Conservation (phyloP, 345 rosid species). For the Syzygium aqueum region DNA sequence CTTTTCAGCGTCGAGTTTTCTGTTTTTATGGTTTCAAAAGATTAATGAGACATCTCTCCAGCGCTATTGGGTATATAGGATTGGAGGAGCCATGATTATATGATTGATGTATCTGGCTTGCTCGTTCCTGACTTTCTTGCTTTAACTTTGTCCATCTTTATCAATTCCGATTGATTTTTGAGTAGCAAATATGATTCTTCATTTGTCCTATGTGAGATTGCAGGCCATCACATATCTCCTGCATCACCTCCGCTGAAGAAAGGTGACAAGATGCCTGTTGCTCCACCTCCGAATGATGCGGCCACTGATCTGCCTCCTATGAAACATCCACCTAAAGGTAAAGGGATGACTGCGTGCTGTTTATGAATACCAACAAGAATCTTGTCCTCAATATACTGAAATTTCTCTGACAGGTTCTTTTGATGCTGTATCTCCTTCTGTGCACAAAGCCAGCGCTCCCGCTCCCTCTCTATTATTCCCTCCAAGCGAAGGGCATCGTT, state of each 20-base stretch:
- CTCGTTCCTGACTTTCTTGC: not conserved
- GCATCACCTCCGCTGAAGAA: constrained; percentile 34
- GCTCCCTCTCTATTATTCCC: constrained; percentile 20
- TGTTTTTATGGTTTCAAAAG: not conserved
- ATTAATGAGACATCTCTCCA: not conserved
- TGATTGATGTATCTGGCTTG: not conserved
- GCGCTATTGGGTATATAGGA: not conserved
- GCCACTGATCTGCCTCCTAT: constrained; percentile 1
- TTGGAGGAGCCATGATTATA: not conserved
- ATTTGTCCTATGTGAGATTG: constrained; percentile 5
- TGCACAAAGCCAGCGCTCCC: constrained; percentile 9
- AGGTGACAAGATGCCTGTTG: constrained; percentile 36
- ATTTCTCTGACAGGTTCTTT: constrained; percentile 16
- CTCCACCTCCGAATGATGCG: constrained; percentile 37
- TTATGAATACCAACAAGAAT: not conserved
- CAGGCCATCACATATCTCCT: constrained; percentile 40
- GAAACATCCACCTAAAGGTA: constrained; percentile 5
- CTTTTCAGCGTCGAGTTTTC: not conserved
- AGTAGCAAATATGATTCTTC: not conserved
- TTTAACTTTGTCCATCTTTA: not conserved
- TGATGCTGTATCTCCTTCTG: constrained; percentile 28
- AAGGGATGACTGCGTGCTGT: not conserved
- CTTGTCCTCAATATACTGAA: not conserved
- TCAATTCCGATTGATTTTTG: not conserved
- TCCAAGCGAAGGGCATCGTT: constrained; percentile 9